Percentiles rank a stretch among this genome's conserved stretches.
Conservation (phyloP, 1,139 yeast genomes). For the Dujonia santamariae region DNA sequence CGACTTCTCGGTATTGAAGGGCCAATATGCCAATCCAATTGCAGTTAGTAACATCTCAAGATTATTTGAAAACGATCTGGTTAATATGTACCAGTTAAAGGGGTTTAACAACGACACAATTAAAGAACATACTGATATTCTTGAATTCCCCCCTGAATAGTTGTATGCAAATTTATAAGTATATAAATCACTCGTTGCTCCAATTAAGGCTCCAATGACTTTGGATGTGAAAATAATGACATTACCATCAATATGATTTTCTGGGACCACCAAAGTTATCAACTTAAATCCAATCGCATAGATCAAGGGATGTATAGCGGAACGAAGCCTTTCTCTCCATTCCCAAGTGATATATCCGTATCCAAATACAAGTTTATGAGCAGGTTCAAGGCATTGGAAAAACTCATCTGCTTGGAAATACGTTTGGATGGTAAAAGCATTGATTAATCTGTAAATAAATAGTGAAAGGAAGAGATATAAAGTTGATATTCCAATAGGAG, state of each 20-base stretch:
- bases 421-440: constrained; percentile 62
- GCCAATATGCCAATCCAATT: constrained; percentile 73
- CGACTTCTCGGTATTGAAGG: constrained; percentile 38
- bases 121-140: constrained; percentile 46
- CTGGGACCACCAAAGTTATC: constrained; percentile 5
- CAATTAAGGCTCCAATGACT: constrained; percentile 63
- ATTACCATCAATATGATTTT: not conserved
- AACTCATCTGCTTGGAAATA: constrained; percentile 97
- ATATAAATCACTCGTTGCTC: constrained; percentile 69
- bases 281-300: constrained; percentile 47
- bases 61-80: constrained; percentile 85
- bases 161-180: constrained; percentile 47
- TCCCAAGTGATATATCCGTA: constrained; percentile 94
- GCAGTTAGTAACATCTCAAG: constrained; percentile 74
- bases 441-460: constrained; percentile 44
- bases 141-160: constrained; percentile 21
- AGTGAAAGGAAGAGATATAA: constrained; percentile 5
- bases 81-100: constrained; percentile 77
- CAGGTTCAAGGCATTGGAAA: constrained; percentile 92
- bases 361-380: constrained; percentile 70
- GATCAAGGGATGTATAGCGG: constrained; percentile 75
- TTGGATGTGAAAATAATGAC: constrained; percentile 48
- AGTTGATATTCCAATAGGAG: too few species aligned
- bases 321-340: constrained; percentile 74
- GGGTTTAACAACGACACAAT: constrained; percentile 62